phyloP scores from a whole-genome alignment of 2,329 filamentous ascomycete species.

The Beauveria australis region DNA sequence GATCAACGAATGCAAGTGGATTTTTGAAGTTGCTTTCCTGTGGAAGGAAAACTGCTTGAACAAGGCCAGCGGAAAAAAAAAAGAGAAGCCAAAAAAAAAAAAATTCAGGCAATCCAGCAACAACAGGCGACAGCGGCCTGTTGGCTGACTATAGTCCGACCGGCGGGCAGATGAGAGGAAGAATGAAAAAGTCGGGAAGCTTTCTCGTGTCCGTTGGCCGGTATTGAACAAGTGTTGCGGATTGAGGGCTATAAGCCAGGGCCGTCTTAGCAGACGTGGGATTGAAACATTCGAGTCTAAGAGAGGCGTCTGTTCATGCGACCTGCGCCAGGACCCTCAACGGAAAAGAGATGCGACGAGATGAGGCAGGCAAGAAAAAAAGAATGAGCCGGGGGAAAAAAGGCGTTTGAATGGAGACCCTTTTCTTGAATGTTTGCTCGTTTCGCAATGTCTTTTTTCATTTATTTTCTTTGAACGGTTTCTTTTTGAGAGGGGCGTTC shows the following conservation, averaged over 20 bases:
- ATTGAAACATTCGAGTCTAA: constrained; percentile 1
- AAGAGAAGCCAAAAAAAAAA: constrained; percentile 14
- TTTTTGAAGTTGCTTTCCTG: background rate
- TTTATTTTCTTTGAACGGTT: background rate
- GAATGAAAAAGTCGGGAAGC: constrained; percentile 12
- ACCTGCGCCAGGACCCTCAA: background rate
- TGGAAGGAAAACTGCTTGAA: background rate
- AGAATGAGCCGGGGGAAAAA: background rate
- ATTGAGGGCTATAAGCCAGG: constrained; percentile 1
- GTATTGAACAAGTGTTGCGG: background rate
- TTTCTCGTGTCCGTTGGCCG: background rate
- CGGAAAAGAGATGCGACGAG: background rate
- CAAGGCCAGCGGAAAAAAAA: background rate
- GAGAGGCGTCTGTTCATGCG: background rate
- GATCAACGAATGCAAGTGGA: background rate
- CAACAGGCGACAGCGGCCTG: constrained; percentile 10
- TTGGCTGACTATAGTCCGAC: background rate
- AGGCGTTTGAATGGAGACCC: background rate
- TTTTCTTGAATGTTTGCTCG: background rate
- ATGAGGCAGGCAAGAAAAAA: background rate
- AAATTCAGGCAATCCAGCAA: constrained; percentile 20
- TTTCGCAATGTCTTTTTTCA: background rate
- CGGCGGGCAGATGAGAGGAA: constrained; percentile 2
- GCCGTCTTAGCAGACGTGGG: background rate
- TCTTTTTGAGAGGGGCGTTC: background rate